A percentile compares a stretch with the other conserved stretches of the same genome.
These are phyloP conservation scores for Sanghuangporus weigelae DNA, from an alignment of 1,284 basidiomycete genomes.

Conservation along the genomic window DNA sequence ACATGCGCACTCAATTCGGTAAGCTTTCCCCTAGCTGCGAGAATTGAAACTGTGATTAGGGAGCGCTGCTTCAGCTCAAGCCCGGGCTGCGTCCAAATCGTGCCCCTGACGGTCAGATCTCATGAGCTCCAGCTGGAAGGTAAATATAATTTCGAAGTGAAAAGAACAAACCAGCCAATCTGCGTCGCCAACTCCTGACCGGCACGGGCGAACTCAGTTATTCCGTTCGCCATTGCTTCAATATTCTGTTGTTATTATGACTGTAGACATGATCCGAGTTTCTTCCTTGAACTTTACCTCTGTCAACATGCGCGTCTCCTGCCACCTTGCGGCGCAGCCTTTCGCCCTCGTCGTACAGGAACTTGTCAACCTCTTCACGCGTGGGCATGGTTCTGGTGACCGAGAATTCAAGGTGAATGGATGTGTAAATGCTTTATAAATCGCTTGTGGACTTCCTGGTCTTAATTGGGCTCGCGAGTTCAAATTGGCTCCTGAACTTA, in stretches of 20 bases:
- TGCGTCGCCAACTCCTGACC: conserved; percentile 16
- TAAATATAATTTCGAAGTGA: neutral
- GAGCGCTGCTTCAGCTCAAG: conserved; percentile 14
- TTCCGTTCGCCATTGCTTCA: conserved; percentile 1
- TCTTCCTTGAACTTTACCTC: neutral
- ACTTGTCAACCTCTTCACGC: conserved; percentile 12
- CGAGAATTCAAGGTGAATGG: neutral
- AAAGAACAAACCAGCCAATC: conserved; percentile 10
- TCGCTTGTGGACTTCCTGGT: neutral
- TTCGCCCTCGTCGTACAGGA: conserved; percentile 14
- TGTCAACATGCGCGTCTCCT: conserved; percentile 16
- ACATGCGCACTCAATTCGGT: conserved; percentile 13
- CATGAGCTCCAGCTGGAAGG: neutral
- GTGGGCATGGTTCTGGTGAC: conserved; percentile 1
- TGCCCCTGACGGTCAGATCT: conserved; percentile 9
- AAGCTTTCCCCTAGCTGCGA: conserved; percentile 14
- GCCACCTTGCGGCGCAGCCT: conserved; percentile 16
- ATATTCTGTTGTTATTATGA: neutral
- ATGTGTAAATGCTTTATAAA: neutral
- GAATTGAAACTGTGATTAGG: conserved; percentile 10
- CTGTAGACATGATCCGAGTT: too few species aligned
- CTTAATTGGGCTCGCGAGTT: neutral
- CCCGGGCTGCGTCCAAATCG: conserved; percentile 17
- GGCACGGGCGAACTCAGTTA: conserved; percentile 16
- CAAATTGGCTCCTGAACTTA: neutral